Conservation (phyloP, 1,284 basidiomycete genomes). For the Pseudozyma sp. region DNA sequence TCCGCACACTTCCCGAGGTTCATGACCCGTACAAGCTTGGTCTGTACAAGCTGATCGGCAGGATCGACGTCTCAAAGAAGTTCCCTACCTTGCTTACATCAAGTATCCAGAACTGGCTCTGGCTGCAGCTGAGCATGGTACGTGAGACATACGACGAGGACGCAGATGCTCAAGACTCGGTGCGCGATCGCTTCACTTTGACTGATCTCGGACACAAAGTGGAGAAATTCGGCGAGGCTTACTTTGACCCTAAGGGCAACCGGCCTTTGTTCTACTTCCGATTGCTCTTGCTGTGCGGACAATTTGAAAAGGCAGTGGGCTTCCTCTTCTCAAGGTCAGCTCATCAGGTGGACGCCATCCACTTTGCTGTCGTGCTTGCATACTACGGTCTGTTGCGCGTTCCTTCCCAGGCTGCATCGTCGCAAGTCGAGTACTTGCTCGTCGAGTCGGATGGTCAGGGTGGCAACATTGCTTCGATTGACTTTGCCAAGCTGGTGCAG, state of each 20-base stretch:
- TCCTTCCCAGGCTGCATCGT: conserved; percentile 80
- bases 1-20: conserved; percentile 71
- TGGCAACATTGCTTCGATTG: conserved; percentile 72
- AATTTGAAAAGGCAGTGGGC: conserved; percentile 93
- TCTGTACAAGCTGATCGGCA: conserved; percentile 93
- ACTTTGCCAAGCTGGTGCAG: conserved; percentile 85
- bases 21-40: conserved; percentile 93
- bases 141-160: conserved; percentile 69
- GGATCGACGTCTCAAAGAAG: conserved; percentile 84
- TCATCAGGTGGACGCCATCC: conserved; percentile 92
- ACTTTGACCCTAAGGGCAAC: conserved; percentile 85
- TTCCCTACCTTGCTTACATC: conserved; percentile 85
- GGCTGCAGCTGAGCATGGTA: conserved; percentile 89
- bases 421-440: conserved; percentile 72
- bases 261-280: conserved; percentile 82
- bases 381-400: conserved; percentile 94
- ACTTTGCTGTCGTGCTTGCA: conserved; percentile 88
- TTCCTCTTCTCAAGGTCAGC: conserved; percentile 89
- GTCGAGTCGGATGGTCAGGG: conserved; percentile 36
- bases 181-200: conserved; percentile 76
- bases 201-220: conserved; percentile 83
- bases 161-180: conserved; percentile 54
- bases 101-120: conserved; percentile 97
- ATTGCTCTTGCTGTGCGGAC: conserved; percentile 88
- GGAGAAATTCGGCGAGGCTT: conserved; percentile 80